Conservation (phyloP, 1,284 basidiomycete genomes). For the Dichomitus squalens region DNA sequence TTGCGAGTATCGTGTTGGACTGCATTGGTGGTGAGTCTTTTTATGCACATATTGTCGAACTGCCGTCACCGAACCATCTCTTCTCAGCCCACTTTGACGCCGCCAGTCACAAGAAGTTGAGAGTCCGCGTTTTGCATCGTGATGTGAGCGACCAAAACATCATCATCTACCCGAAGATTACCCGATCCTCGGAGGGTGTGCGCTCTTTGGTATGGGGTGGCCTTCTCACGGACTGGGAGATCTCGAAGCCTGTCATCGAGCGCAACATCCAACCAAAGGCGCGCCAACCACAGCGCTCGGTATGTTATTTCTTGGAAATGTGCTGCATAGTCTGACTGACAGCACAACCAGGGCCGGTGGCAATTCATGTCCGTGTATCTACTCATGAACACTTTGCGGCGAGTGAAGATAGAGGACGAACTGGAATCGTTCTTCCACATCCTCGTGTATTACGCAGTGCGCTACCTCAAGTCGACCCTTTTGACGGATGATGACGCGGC, state of each 20-base stretch:
- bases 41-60: no score
- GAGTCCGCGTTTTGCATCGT: background rate
- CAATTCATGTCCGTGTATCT: slow-evolving; percentile 6
- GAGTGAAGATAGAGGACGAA: no score
- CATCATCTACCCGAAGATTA: background rate
- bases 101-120: no score
- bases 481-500: no score
- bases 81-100: background rate
- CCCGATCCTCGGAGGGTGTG: background rate
- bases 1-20: no score
- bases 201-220: background rate
- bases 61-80: no score
- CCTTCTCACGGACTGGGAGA: background rate
- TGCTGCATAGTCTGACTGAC: background rate
- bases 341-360: slow-evolving; percentile 6
- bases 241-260: background rate
- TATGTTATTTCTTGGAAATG: background rate
- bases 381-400: background rate
- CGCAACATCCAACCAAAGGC: background rate
- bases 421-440: no score
- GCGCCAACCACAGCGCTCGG: slow-evolving; percentile 2
- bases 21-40: no score
- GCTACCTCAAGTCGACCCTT: no score
- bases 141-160: background rate
- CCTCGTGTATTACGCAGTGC: no score